Conservation (phyloP, 108 stramenopile species). For the Nitzschia putrida region DNA sequence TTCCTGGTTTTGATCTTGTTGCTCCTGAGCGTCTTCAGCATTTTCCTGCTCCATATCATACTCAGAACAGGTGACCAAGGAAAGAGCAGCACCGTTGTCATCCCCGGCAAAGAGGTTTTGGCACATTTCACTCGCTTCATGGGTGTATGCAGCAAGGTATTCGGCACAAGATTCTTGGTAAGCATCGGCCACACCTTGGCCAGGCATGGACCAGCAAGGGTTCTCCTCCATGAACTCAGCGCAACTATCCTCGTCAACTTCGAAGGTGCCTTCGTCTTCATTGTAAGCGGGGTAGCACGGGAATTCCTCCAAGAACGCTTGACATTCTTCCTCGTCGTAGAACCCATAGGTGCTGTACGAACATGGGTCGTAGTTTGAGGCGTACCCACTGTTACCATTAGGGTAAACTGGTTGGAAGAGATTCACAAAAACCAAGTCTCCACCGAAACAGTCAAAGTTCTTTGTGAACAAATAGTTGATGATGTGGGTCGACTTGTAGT, state of each 20-base stretch:
- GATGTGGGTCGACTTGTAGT: neutral
- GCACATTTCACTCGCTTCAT: constrained; percentile 1
- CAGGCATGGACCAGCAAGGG: constrained; percentile 17
- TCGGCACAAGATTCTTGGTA: constrained; percentile 4
- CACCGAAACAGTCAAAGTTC: constrained; percentile 16
- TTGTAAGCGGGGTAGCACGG: constrained; percentile 3
- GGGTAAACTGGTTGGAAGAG: constrained; percentile 10
- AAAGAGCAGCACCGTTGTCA: neutral
- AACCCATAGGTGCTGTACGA: neutral
- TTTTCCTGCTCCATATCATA: neutral
- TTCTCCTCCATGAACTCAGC: constrained; percentile 17
- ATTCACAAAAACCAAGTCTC: constrained; percentile 14
- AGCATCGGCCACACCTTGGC: neutral
- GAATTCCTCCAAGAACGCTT: neutral
- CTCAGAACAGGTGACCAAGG: neutral
- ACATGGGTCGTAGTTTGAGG: neutral
- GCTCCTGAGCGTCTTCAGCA: neutral
- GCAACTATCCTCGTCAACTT: constrained; percentile 4
- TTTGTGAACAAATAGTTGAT: constrained; percentile 20
- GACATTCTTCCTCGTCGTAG: constrained; percentile 5
- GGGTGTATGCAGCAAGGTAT: constrained; percentile 6
- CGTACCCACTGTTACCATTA: neutral
- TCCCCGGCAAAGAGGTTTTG: neutral
- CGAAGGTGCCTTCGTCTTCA: constrained; percentile 3
- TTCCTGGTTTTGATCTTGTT: neutral